phyloP scores from a whole-genome alignment of 352 stramenopile species.

The Globisporangium acanthophoron region DNA sequence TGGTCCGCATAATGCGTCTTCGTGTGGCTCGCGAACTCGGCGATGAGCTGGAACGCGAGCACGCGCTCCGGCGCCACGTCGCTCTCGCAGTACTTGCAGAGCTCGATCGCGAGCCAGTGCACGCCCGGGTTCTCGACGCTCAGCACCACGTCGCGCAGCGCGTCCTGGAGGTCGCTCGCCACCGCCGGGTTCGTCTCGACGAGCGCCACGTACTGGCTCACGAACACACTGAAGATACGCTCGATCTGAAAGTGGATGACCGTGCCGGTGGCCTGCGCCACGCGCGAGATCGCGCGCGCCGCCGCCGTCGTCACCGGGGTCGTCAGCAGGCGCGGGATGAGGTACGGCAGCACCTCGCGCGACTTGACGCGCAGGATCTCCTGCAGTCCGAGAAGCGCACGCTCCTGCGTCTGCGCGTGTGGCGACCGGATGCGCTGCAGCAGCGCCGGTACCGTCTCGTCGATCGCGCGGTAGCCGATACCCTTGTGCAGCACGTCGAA shows the following conservation, averaged over 20 bases:
- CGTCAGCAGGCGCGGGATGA: conserved; percentile 95
- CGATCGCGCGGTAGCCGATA: conserved; percentile 94
- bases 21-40: conserved; percentile 86
- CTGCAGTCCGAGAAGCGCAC: conserved; percentile 95
- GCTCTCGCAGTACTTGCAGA: conserved; percentile 93
- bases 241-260: conserved; percentile 96
- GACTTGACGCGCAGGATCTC: conserved; percentile 96
- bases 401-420: conserved; percentile 55
- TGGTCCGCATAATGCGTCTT: conserved; percentile 90
- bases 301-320: conserved; percentile 89
- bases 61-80: conserved; percentile 83
- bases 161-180: conserved; percentile 59
- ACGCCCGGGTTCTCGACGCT: conserved; percentile 89
- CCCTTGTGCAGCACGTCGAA: conserved; percentile 96
- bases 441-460: conserved; percentile 96
- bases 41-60: conserved; percentile 90
- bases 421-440: conserved; percentile 90
- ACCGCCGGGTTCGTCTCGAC: conserved; percentile 31
- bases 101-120: conserved; percentile 93
- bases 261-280: conserved; percentile 90
- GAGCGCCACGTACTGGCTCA: conserved; percentile 63
- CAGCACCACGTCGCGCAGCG: conserved; percentile 71
- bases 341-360: conserved; percentile 95
- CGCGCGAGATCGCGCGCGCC: conserved; percentile 88
- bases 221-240: conserved; percentile 88